Base-by-base conservation (phyloP, 75 land plant genomes). In the Larix kaempferi region DNA sequence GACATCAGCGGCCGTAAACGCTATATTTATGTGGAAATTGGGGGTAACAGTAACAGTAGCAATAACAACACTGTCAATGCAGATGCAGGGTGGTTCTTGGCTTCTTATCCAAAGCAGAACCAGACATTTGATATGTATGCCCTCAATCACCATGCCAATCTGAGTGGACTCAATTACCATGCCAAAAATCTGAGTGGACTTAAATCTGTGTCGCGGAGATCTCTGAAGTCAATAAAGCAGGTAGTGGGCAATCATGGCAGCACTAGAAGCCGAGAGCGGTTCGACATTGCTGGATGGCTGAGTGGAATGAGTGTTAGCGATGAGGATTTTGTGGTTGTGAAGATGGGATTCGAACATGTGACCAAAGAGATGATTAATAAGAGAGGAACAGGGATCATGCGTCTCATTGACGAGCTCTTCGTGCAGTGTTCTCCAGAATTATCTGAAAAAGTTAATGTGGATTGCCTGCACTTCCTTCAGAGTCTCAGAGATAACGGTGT, bases 301-400 rank as follows among this genome's bases (percentile, higher is more conserved):
- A 66, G 19, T 49, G 54, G 10, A 29, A 35, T 7, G 44, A 66
- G 37, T 6, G 37, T 66, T 2, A 33, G n/a, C 35, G 10, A 29
- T 37, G 41, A 19, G 71, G 71, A 66, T 66, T 66, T 66, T 66
- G 71, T 35, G 35, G 71, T 66, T 16, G 71, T 37, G 22, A 66
- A 66, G 15, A 7, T 37, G 29, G 71, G 71, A 19, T 66, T 16
- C 37, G 35, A 5, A 16, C 4, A 65, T 65, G 17, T 35, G n/a
- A n/a, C n/a, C n/a, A n/a, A n/a, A n/a, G n/a, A n/a, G n/a, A n/a
- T n/a, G n/a, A n/a, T n/a, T n/a, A n/a, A n/a, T n/a, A n/a, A n/a
- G n/a, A n/a, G n/a, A n/a, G n/a, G n/a, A n/a, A n/a, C n/a, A n/a
- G n/a, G n/a, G n/a, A n/a, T n/a, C n/a, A n/a, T n/a, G n/a, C n/a